phyloP scores from a whole-genome alignment of 2,329 filamentous ascomycete genomes.

The Myriangium duriaei region DNA sequence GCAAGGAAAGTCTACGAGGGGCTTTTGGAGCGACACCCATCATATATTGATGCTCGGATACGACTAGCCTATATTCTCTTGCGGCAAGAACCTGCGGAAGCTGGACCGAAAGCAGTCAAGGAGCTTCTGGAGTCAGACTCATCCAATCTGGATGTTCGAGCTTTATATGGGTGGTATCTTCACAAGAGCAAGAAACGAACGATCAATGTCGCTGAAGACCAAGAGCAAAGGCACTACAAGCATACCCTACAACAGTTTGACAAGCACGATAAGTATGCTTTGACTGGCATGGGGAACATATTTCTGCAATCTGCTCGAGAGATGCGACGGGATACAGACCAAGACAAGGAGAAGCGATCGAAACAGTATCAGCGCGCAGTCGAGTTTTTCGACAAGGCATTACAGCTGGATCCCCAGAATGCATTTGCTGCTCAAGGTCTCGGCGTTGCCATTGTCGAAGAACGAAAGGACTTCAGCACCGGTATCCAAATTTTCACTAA shows the following conservation, averaged over 20 bases:
- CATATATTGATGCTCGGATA: conserved; percentile 85
- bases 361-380: conserved; percentile 83
- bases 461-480: conserved; percentile 75
- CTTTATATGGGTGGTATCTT: conserved; percentile 90
- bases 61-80: conserved; percentile 84
- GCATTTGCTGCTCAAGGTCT: conserved; percentile 94
- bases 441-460: conserved; percentile 85
- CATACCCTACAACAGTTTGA: conserved; percentile 88
- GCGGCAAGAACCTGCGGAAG: conserved; percentile 65
- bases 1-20: conserved; percentile 82
- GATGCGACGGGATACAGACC: conserved; percentile 82
- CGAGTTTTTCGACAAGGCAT: conserved; percentile 95
- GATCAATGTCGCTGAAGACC: conserved; percentile 72
- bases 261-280: conserved; percentile 94
- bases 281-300: conserved; percentile 97
- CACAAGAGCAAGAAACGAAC: conserved; percentile 77
- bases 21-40: conserved; percentile 65
- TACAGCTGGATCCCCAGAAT: conserved; percentile 89
- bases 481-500: conserved; percentile 83
- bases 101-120: conserved; percentile 73
- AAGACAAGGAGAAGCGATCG: conserved; percentile 80
- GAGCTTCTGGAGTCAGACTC: conserved; percentile 77
- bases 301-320: conserved; percentile 78
- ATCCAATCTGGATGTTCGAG: conserved; percentile 78
- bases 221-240: conserved; percentile 89